Evolutionary conservation across 257 asterid species (phyloP), one percentile per base, ranked within the genome.

Genomic region (Anisodus acutangulus): DNA sequence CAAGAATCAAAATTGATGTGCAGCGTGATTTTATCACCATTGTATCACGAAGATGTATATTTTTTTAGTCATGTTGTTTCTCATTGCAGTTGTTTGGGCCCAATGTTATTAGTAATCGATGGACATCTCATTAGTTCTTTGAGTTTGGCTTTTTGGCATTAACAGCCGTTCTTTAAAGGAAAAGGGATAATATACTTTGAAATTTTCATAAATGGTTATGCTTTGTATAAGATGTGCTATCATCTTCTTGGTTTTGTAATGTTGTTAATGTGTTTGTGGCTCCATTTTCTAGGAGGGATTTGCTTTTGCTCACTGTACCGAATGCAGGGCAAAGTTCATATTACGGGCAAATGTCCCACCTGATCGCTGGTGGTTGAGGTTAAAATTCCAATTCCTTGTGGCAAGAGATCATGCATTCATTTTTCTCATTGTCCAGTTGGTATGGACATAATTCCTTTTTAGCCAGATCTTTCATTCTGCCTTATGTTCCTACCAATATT

Each of bases 231-330:
- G 41, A 51, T 13, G 1, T 35, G 71, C 35, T 63, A 51, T 41
- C 35, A 19, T 74, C 80, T 74, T 74, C 60, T 49, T 49, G 58
- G 39, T 19, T 17, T 37, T 67, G 51, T 72, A 81, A 19, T 59
- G 66, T 17, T 62, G 45, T 39, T 82, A 55, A 51, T 63, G 80
- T 62, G 22, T 37, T 63, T 86, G 82, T 26, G 72, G 43, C 51
- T 90, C 84, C 85, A 66, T 87, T 82, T 84, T 90, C 72, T 93
- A 96, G 99, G 99, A 97, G 90, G 99, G 99, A 81, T 97, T 97
- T 91, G 99, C 99, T 88, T 97, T 97, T 92, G 94, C 99, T 86
- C 98, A 97, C 87, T 97, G 99, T 89, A 95, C 99, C 84, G 98
- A 97, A 90, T 97, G 99, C 92, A 90, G 97, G 86, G 97, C 98